A percentile compares a stretch with the other conserved stretches of the same genome.
phyloP scores from a whole-genome alignment of 2,329 filamentous ascomycete genomes.

The Penicillium decumbens region DNA sequence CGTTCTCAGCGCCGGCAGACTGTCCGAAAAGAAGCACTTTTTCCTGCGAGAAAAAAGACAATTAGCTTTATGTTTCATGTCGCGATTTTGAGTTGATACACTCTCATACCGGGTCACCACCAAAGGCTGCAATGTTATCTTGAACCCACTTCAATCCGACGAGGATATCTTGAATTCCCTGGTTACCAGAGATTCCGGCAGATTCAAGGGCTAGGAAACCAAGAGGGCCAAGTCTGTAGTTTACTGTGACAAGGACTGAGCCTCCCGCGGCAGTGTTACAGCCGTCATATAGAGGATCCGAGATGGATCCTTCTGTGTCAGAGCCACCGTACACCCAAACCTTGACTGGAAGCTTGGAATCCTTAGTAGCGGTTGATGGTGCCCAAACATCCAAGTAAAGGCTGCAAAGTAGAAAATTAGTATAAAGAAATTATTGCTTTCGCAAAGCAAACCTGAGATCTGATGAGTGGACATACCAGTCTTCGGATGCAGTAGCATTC shows the following conservation, averaged over 20 bases:
- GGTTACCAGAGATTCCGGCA: background rate
- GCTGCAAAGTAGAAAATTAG: background rate
- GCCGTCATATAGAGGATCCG: background rate
- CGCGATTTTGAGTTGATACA: background rate
- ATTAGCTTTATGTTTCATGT: background rate
- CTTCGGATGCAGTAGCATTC: background rate
- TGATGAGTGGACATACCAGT: background rate
- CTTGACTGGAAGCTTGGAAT: background rate
- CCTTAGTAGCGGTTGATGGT: background rate
- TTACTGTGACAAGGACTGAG: background rate
- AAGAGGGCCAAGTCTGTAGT: background rate
- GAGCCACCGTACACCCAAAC: background rate
- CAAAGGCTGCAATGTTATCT: background rate
- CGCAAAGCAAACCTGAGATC: background rate
- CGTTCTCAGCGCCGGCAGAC: constrained; percentile 23
- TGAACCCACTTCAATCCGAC: background rate
- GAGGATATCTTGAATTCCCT: background rate
- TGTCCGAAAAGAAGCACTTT: constrained; percentile 29
- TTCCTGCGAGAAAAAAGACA: background rate
- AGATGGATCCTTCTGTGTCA: background rate
- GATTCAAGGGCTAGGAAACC: background rate
- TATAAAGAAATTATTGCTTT: background rate
- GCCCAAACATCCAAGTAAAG: background rate
- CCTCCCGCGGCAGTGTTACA: background rate
- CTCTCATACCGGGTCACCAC: background rate